These are phyloP conservation scores for Angomonas ambiguus DNA, from an alignment of 208 protist genomes.

Conservation along the genomic window DNA sequence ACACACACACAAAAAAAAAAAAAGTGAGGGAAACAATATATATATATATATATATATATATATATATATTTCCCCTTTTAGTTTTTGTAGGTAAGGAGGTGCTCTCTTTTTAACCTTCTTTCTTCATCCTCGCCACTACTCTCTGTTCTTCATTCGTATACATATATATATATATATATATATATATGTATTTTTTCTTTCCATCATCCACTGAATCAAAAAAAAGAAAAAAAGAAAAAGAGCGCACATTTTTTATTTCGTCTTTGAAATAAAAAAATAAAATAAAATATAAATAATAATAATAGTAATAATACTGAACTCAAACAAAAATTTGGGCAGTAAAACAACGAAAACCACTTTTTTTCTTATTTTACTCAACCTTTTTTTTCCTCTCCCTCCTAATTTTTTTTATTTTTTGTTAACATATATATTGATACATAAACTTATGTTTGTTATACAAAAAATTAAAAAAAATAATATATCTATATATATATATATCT, in stretches of 20 bases:
- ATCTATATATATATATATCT: too few relatives aligned
- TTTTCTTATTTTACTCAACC: background rate
- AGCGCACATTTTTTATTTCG: conserved; percentile 2
- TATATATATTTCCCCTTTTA: background rate
- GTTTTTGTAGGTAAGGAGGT: background rate
- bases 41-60: conserved; percentile 2
- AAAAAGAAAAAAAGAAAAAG: conserved; percentile 11
- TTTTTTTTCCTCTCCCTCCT: background rate
- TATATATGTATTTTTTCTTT: too few relatives aligned
- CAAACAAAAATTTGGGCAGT: too few relatives aligned
- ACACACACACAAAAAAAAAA: background rate
- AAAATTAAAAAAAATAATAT: too few relatives aligned
- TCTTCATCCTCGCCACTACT: too few relatives aligned
- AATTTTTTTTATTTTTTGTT: conserved; percentile 7
- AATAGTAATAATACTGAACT: too few relatives aligned
- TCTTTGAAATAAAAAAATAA: background rate
- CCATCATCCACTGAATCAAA: background rate
- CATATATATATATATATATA: too few relatives aligned
- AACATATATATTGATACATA: too few relatives aligned
- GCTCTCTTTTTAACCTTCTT: too few relatives aligned
- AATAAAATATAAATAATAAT: background rate
- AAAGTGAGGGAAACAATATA: background rate
- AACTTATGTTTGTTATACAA: too few relatives aligned
- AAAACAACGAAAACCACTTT: too few relatives aligned
- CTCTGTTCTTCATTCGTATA: too few relatives aligned